phyloP scores from a whole-genome alignment of 371 early-diverging fungal genomes.

The Rhizopus sp. region DNA sequence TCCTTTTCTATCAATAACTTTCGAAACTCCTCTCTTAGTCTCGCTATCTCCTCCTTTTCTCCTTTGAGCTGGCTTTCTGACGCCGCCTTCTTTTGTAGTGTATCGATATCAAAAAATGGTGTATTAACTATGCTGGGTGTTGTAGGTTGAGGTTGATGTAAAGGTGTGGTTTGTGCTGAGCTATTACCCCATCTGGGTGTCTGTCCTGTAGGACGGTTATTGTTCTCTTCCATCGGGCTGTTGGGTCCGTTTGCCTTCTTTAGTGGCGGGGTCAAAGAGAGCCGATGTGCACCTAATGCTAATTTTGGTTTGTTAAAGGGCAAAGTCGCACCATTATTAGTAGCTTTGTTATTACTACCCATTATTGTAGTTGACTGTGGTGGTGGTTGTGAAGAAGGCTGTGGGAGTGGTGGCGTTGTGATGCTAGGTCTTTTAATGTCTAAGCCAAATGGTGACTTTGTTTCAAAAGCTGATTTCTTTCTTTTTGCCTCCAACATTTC shows the following conservation, averaged over 20 bases:
- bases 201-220: neutral
- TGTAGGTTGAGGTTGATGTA: slow-evolving; percentile 12
- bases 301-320: neutral
- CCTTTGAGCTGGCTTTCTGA: slow-evolving; percentile 10
- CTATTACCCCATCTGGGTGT: slow-evolving; percentile 8
- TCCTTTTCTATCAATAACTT: neutral
- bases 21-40: neutral
- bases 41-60: slow-evolving; percentile 13
- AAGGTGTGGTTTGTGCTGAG: neutral
- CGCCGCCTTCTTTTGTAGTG: neutral
- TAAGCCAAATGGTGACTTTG: slow-evolving; percentile 1
- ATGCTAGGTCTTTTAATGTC: neutral
- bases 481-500: slow-evolving; percentile 22
- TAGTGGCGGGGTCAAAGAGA: slow-evolving; percentile 12
- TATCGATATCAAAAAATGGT: slow-evolving; percentile 21
- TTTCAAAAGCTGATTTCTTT: slow-evolving; percentile 18
- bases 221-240: too few species aligned
- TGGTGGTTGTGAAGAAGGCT: neutral
- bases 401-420: neutral
- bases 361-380: neutral
- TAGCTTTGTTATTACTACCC: neutral
- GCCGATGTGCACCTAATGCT: neutral
- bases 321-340: neutral
- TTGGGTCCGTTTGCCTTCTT: slow-evolving; percentile 12
- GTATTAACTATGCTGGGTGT: slow-evolving; percentile 15